Evolutionary conservation across 305 asterid species (phyloP), one percentile per base, ranked within the genome.

Genomic region (Fraxinus latifolia): DNA sequence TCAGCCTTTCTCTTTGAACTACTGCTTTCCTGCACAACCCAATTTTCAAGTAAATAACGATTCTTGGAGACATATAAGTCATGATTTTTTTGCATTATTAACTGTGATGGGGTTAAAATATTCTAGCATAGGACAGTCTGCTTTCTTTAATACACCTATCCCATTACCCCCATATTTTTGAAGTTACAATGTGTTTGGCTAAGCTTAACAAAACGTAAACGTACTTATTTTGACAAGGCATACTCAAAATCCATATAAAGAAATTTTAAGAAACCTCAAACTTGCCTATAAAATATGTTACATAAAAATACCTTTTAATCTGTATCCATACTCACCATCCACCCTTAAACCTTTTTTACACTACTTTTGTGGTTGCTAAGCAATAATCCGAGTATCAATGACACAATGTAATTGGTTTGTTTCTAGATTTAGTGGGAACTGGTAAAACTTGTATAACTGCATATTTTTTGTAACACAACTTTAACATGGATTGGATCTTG

Each of bases 1-100:
- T 86, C 91, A 15, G 76, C 83, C 79, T 89, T 92, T 79, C 97
- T 91, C 87, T 87, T 91, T 9, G 89, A 89, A 47, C 89, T 88
- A 68, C 86, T 84, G 82, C 83, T 65, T 84, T 82, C 92, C 97
- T 89, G 79, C 84, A 80, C 74, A 80, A 79, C 77, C 78, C 65
- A 72, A 9, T 37, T 0, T 44, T 44, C 6, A 12, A 44, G 17
- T 44, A 3, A 44, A 44, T 14, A 14, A 44, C 6, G 17, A 44
- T 12, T 44, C n/a, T 42, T 0, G 15, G 53, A 11, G 53, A 1
- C 15, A 11, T 11, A 37, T 1, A 37, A 9, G 15, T 11, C 53
- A 42, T 9, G n/a, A 9, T 31, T 42, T 42, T 42, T 42, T 42
- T 1, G 0, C 27, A 47, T 42, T 42, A 42, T 42, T 11, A 67